phyloP scores from a whole-genome alignment of 2,329 filamentous ascomycete species.

The Cordyceps fumosorosea region DNA sequence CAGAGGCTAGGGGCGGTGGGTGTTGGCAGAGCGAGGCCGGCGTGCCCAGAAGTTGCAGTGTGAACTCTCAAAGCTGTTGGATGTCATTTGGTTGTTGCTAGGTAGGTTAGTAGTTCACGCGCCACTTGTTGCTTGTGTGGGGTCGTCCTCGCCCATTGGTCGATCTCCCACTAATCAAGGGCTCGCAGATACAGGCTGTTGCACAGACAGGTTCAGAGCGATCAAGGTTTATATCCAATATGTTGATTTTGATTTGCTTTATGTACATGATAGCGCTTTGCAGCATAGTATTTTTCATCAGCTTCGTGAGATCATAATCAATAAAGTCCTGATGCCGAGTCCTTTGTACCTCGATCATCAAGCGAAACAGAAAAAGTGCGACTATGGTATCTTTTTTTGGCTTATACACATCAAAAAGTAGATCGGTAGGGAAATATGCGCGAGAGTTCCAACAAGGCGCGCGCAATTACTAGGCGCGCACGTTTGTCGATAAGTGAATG shows the following conservation, averaged over 20 bases:
- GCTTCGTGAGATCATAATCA: not conserved
- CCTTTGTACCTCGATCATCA: not conserved
- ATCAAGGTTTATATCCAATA: not conserved
- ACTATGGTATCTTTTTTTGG: constrained; percentile 8
- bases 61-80: not conserved
- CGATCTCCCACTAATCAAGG: not conserved
- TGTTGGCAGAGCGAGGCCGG: not conserved
- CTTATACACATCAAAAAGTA: constrained; percentile 1
- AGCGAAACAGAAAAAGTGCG: not conserved
- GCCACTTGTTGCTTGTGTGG: not conserved
- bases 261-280: not conserved
- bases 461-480: not conserved
- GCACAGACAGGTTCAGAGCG: not conserved
- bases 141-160: not conserved
- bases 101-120: not conserved
- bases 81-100: constrained; percentile 3
- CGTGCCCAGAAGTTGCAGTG: not conserved
- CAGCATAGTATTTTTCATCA: constrained; percentile 2
- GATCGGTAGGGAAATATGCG: constrained; percentile 5
- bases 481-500: not conserved
- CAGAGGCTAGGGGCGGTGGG: not conserved
- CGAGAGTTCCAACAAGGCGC: not conserved
- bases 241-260: not conserved
- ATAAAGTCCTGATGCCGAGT: not conserved
- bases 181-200: not conserved